Evolutionary conservation across 139 green algal species (phyloP).

Genomic region (Monoraphidium neglectum): DNA sequence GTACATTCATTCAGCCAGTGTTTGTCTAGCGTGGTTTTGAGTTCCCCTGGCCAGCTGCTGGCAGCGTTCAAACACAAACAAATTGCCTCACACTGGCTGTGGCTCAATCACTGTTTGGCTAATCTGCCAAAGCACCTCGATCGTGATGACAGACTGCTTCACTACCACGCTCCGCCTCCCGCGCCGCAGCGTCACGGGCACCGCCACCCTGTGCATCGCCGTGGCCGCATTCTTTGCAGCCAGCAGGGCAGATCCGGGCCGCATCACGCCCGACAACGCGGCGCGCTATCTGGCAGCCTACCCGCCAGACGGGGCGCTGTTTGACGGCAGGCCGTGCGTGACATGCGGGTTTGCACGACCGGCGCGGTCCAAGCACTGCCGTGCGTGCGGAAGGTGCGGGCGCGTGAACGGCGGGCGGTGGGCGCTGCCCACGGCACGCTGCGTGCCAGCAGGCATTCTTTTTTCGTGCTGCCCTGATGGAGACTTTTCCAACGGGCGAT

Average conservation of each 20-base stretch:
- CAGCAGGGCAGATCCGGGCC: constrained; percentile 48
- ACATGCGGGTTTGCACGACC: constrained; percentile 65
- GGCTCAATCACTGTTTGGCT: too few relatives aligned
- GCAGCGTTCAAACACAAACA: background rate
- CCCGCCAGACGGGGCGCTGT: constrained; percentile 8
- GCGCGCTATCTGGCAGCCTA: constrained; percentile 18
- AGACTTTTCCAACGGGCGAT: too few relatives aligned
- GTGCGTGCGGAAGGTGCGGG: constrained; percentile 43
- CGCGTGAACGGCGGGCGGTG: too few relatives aligned
- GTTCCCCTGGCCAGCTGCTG: background rate
- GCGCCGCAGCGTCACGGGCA: constrained; percentile 43
- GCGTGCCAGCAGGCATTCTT: too few relatives aligned
- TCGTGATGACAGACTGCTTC: too few relatives aligned
- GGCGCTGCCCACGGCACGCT: too few relatives aligned
- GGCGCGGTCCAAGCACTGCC: constrained; percentile 80
- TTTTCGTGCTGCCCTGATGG: too few relatives aligned
- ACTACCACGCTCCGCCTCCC: background rate
- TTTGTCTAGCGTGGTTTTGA: background rate
- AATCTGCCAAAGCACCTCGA: too few relatives aligned
- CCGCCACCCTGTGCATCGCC: constrained; percentile 15
- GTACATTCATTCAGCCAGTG: background rate
- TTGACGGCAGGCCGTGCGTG: constrained; percentile 38
- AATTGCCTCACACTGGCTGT: background rate
- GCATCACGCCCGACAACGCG: constrained; percentile 30
- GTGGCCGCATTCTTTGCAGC: constrained; percentile 39